A percentile compares a stretch with the other conserved stretches of the same genome.
Evolutionary conservation across 805 yeast genomes (phyloP).

Genomic region (Candida cerambycidarum): DNA sequence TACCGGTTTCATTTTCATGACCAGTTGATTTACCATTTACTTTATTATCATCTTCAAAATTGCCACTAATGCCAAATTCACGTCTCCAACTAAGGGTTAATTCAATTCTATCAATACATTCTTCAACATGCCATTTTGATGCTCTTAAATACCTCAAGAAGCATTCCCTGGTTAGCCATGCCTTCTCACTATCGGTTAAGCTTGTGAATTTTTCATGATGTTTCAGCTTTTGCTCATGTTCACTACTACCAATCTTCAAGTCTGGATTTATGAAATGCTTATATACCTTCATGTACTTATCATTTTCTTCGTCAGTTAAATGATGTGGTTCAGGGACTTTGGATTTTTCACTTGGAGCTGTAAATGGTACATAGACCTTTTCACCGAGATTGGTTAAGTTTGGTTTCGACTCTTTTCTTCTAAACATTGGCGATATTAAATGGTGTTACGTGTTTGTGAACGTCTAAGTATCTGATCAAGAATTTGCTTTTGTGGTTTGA

Average conservation of each 20-base stretch:
- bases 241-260: constrained; percentile 50
- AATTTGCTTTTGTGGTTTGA: no score
- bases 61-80: constrained; percentile 67
- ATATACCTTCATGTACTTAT: constrained; percentile 62
- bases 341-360: constrained; percentile 30
- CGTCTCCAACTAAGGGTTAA: constrained; percentile 90
- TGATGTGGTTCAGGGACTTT: constrained; percentile 48
- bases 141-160: constrained; percentile 88
- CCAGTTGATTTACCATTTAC: constrained; percentile 56
- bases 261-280: constrained; percentile 58
- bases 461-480: no score
- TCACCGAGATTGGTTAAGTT: constrained; percentile 12
- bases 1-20: constrained; percentile 85
- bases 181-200: constrained; percentile 55
- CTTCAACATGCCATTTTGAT: constrained; percentile 79
- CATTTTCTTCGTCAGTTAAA: constrained; percentile 54
- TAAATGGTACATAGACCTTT: constrained; percentile 21
- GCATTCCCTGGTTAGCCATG: constrained; percentile 95
- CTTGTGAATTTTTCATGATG: constrained; percentile 24
- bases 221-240: constrained; percentile 44
- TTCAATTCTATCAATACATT: constrained; percentile 72
- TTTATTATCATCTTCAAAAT: constrained; percentile 42
- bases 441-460: background rate
- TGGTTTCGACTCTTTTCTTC: constrained; percentile 17
- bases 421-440: constrained; percentile 18